Evolutionary conservation across 2,329 filamentous ascomycete genomes (phyloP).

Genomic region (Colletotrichum tropicicola): DNA sequence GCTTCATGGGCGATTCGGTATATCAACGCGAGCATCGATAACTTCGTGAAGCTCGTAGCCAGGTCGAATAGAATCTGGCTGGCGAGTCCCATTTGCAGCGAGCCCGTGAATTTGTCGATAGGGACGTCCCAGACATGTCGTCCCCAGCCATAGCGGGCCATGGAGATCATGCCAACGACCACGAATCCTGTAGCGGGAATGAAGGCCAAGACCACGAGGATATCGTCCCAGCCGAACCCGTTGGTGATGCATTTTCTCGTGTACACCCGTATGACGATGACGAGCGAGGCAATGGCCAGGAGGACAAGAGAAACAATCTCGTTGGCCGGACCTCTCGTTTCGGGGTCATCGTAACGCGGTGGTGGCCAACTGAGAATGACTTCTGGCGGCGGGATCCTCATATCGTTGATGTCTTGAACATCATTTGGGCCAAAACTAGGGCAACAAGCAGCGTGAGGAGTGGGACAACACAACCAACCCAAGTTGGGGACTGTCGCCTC

Average conservation of each 20-base stretch:
- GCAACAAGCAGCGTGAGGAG: too few relatives aligned
- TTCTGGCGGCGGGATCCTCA: constrained; percentile 33
- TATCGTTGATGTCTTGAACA: constrained; percentile 25
- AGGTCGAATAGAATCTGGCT: constrained; percentile 47
- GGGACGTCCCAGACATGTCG: constrained; percentile 46
- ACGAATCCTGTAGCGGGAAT: constrained; percentile 44
- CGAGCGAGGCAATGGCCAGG: constrained; percentile 37
- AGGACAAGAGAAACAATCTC: constrained; percentile 38
- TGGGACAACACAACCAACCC: too few relatives aligned
- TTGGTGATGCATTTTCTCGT: constrained; percentile 43
- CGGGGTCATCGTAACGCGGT: constrained; percentile 42
- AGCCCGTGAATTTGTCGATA: constrained; percentile 29
- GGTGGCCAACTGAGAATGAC: constrained; percentile 40
- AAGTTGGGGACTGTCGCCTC: neutral
- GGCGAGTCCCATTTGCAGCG: constrained; percentile 41
- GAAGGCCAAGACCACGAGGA: constrained; percentile 46
- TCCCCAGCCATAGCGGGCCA: constrained; percentile 39
- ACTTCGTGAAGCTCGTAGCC: constrained; percentile 48
- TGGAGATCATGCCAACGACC: constrained; percentile 38
- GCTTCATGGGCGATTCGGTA: constrained; percentile 45
- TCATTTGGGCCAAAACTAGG: neutral
- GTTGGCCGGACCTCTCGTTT: constrained; percentile 39
- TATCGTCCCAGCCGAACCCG: constrained; percentile 47
- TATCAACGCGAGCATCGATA: constrained; percentile 50
- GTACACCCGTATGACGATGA: constrained; percentile 45